A percentile compares a stretch with the other conserved stretches of the same genome.
Conservation (phyloP, 2,329 filamentous ascomycete species). For the Colletotrichum sojae region DNA sequence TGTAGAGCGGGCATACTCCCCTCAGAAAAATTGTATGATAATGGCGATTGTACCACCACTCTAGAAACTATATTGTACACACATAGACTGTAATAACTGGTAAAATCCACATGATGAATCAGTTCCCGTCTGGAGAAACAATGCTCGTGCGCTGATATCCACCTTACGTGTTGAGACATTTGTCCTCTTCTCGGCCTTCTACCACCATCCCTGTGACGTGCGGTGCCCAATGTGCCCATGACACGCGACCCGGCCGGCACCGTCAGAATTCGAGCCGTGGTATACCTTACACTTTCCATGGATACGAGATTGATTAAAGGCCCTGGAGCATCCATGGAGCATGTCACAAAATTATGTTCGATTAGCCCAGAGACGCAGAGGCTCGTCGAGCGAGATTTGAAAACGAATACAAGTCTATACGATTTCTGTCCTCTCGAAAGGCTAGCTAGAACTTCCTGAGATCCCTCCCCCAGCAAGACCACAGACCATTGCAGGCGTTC, state of each 20-base stretch:
- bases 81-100: conserved; percentile 3
- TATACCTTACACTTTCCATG: not conserved
- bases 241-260: not conserved
- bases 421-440: conserved; percentile 32
- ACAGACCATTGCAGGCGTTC: conserved; percentile 13
- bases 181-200: conserved; percentile 18
- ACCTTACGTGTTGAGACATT: conserved; percentile 20
- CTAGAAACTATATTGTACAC: not conserved
- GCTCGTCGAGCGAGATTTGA: not conserved
- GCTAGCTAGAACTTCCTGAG: conserved; percentile 28
- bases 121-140: not conserved
- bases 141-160: conserved; percentile 21
- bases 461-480: conserved; percentile 30
- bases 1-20: conserved; percentile 9
- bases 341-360: conserved; percentile 1
- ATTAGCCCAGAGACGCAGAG: not conserved
- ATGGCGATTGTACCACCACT: not conserved
- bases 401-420: conserved; percentile 35
- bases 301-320: not conserved
- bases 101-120: not conserved
- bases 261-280: not conserved
- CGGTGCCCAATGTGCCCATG: conserved; percentile 16
- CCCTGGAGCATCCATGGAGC: not conserved
- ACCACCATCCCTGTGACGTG: conserved; percentile 34
- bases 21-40: conserved; percentile 16